These are phyloP conservation scores for Pichia sp. DNA, from an alignment of 1,139 yeast species.

Conservation along the genomic window DNA sequence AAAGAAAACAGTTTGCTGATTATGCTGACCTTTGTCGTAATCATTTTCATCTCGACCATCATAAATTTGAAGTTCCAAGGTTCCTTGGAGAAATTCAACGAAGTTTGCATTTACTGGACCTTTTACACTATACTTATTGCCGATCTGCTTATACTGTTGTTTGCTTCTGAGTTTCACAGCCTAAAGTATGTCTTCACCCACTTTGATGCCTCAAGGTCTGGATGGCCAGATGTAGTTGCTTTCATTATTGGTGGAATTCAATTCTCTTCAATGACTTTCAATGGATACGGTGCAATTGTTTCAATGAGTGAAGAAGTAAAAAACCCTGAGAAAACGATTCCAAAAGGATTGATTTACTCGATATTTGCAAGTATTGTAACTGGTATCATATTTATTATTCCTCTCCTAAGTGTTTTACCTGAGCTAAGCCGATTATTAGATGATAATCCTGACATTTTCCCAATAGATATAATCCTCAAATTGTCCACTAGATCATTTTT, in stretches of 20 bases:
- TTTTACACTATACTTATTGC: constrained; percentile 66
- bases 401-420: constrained; percentile 67
- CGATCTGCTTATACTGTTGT: constrained; percentile 56
- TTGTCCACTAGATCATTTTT: constrained; percentile 64
- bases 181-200: constrained; percentile 57
- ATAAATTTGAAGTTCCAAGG: constrained; percentile 58
- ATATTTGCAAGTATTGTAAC: constrained; percentile 60
- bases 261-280: constrained; percentile 72
- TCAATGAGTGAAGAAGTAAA: constrained; percentile 81
- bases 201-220: constrained; percentile 67
- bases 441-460: constrained; percentile 52
- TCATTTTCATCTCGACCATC: constrained; percentile 57
- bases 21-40: constrained; percentile 49
- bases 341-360: constrained; percentile 69
- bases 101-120: constrained; percentile 68
- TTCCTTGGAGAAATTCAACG: constrained; percentile 58
- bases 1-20: constrained; percentile 55
- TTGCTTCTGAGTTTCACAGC: constrained; percentile 58
- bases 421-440: constrained; percentile 54
- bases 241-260: constrained; percentile 76
- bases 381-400: constrained; percentile 69
- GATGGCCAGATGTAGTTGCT: constrained; percentile 66
- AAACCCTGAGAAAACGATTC: constrained; percentile 68
- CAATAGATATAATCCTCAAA: constrained; percentile 61
- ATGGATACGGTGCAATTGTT: constrained; percentile 79